Evolutionary conservation across 345 rosid species (phyloP).

Genomic region (Excoecaria cochinchinensis): DNA sequence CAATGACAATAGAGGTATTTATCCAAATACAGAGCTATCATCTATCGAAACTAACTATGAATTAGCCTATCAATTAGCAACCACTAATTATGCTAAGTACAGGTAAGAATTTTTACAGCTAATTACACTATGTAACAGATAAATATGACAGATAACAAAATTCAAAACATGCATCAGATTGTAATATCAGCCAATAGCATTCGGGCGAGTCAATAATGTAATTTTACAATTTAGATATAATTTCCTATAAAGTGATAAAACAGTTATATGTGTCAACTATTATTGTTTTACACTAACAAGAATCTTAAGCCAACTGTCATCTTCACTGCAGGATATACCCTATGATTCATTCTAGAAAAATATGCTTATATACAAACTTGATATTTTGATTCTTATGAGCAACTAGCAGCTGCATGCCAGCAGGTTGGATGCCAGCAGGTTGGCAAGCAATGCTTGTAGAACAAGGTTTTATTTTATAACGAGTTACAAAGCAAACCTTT

Average conservation of each 20-base stretch:
- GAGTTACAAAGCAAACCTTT: slow-evolving; percentile 2
- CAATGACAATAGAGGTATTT: too few species aligned
- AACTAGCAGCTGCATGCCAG: too few species aligned
- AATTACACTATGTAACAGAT: too few species aligned
- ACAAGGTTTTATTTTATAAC: background rate
- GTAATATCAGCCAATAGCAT: too few species aligned
- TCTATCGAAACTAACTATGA: too few species aligned
- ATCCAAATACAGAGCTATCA: too few species aligned
- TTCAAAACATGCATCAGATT: too few species aligned
- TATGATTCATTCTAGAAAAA: background rate
- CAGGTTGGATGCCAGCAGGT: too few species aligned
- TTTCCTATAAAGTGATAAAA: background rate
- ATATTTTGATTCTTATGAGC: background rate
- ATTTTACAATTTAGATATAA: background rate
- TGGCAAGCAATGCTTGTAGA: background rate
- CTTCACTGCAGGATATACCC: background rate
- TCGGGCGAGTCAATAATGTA: background rate
- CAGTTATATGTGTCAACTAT: background rate
- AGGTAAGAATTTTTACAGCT: too few species aligned
- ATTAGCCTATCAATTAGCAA: too few species aligned
- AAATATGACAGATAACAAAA: too few species aligned
- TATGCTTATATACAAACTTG: background rate
- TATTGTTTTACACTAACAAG: slow-evolving; percentile 13
- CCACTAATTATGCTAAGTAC: too few species aligned
- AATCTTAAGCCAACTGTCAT: background rate